phyloP scores from a whole-genome alignment of 345 rosid species.

The Syzygium aqueum region DNA sequence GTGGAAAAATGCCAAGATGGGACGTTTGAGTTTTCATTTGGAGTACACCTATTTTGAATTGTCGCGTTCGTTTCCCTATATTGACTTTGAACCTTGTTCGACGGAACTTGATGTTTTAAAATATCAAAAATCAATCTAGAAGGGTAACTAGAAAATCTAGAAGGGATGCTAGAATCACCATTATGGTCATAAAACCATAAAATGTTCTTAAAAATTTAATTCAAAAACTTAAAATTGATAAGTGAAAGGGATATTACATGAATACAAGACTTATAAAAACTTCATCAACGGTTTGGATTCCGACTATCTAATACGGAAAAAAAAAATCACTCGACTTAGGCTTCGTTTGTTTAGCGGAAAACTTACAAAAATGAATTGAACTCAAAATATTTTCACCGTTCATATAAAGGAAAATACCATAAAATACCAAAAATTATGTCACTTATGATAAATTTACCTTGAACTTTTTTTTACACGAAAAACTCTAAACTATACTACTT shows the following conservation, averaged over 20 bases:
- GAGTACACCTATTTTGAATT: not conserved
- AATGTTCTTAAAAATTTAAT: not conserved
- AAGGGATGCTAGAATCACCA: not conserved
- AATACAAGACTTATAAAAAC: not conserved
- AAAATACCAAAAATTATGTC: too few species aligned
- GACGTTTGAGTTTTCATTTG: not conserved
- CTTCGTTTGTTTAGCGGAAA: rapidly evolving
- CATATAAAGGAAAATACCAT: not conserved
- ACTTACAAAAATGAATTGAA: not conserved
- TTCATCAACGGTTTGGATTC: not conserved
- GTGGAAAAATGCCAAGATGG: not conserved
- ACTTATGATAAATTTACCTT: too few species aligned
- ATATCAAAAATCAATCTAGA: not conserved
- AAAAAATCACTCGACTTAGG: not conserved
- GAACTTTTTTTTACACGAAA: too few species aligned
- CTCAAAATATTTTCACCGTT: not conserved
- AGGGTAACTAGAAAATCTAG: not conserved
- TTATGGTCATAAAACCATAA: not conserved
- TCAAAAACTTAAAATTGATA: not conserved
- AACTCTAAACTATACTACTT: too few species aligned
- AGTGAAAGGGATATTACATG: not conserved
- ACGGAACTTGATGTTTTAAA: not conserved
- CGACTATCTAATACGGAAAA: not conserved
- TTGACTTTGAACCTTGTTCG: not conserved
- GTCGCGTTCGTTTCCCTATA: not conserved